Percentiles rank a stretch among this genome's conserved stretches.
Conservation (phyloP, 768 basidiomycete genomes). For the Serpula lacrymans region DNA sequence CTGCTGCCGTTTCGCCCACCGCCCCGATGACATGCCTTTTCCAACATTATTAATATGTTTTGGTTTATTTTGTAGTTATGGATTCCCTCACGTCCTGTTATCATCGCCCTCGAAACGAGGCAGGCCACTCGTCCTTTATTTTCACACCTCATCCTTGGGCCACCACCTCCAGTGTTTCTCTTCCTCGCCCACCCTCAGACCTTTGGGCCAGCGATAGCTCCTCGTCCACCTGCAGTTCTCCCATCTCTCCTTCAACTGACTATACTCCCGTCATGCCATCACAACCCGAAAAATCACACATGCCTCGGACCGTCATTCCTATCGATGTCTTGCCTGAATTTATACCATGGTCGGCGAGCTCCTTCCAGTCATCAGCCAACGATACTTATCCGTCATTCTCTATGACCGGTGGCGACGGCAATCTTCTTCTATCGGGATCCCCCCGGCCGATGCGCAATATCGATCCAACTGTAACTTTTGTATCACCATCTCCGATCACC, state of each 20-base stretch:
- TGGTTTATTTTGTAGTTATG: slow-evolving; percentile 32
- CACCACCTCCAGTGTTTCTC: slow-evolving; percentile 12
- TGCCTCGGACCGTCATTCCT: slow-evolving; percentile 25
- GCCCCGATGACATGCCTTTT: too few species aligned
- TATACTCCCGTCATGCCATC: slow-evolving; percentile 16
- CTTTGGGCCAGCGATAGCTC: slow-evolving; percentile 11
- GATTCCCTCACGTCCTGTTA: slow-evolving; percentile 33
- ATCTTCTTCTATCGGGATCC: slow-evolving; percentile 17
- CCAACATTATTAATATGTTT: slow-evolving; percentile 22
- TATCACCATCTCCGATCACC: slow-evolving; percentile 42
- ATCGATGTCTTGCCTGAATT: slow-evolving; percentile 29
- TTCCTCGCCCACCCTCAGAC: slow-evolving; percentile 23
- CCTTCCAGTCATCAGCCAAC: slow-evolving; percentile 1
- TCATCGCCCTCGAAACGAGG: slow-evolving; percentile 21
- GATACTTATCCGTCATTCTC: not conserved
- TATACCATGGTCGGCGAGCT: slow-evolving; percentile 8
- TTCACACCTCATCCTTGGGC: slow-evolving; percentile 10
- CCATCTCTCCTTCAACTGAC: slow-evolving; percentile 9
- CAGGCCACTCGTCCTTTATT: slow-evolving; percentile 15
- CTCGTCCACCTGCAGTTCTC: slow-evolving; percentile 17
- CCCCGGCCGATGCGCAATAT: slow-evolving; percentile 56
- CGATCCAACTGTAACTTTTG: slow-evolving; percentile 66
- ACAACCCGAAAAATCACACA: slow-evolving; percentile 16
- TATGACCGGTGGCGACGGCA: too few species aligned
- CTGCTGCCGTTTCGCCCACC: slow-evolving; percentile 21